Evolutionary conservation across 148 eudicot species (phyloP), one percentile per base, ranked within the genome.

Genomic region (Camellia japonica): DNA sequence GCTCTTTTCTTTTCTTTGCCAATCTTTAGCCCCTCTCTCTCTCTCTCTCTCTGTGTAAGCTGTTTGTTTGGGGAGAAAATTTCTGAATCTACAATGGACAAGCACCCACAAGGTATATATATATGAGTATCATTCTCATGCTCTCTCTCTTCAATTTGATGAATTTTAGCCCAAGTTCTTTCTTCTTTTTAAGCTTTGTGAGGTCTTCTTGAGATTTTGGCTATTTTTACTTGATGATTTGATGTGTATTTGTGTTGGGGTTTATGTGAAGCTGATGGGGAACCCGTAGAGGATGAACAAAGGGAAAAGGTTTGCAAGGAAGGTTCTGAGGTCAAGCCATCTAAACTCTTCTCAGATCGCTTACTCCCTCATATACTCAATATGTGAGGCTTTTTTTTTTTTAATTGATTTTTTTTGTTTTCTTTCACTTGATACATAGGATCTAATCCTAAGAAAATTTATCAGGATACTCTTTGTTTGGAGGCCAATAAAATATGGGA

Each of bases 321-420:
- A 52, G 77, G 75, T 58, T 61, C 70, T 75, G 90, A 87, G 13
- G 2, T 41, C 64, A 59, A 80, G 43, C n/a, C 75, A 70, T 52
- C 88, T 12, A 77, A 77, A 38, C 58, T 77, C 42, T 73, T 83
- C 30, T 38, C 87, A 14, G 92, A 90, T 82, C 62, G 80, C 41
- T 79, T 92, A 18, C 68, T 90, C 47, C 92, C 95, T 19, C 91
- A 87, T 61, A 74, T 92, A 74, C 87, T 92, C 68, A 90, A 89
- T 71, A 65, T 92, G 95, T 92, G 78, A 87, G 84, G 78, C 8
- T 20, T 55, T 51, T 8, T 67, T 61, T n/a, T 43, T 12, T 58
- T 10, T 68, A 41, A 7, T 63, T 75, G 3, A 63, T 52, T 18
- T 5, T n/a, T 16, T 6, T 3, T 9, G 13, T n/a, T 62, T 3